phyloP scores from a whole-genome alignment of 345 rosid genomes.

The Gossypium turneri region DNA sequence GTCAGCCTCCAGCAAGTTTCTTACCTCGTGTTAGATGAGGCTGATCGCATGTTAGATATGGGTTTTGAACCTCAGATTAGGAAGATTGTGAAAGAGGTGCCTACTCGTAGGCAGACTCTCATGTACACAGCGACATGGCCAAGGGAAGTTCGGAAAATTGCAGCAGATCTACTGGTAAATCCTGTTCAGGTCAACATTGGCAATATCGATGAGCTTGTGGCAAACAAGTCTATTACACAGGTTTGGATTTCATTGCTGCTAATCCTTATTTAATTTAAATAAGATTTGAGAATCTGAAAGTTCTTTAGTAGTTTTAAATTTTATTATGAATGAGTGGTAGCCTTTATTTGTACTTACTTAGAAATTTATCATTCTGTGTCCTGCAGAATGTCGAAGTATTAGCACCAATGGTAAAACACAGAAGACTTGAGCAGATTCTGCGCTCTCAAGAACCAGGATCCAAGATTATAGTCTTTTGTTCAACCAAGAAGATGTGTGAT shows the following conservation, averaged over 20 bases:
- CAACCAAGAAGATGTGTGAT: constrained; percentile 85
- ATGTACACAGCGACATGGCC: constrained; percentile 99
- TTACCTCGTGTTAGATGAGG: constrained; percentile 97
- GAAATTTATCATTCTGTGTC: constrained; percentile 6
- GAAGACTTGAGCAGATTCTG: constrained; percentile 85
- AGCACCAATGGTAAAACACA: constrained; percentile 83
- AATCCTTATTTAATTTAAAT: not conserved
- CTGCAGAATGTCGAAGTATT: constrained; percentile 72
- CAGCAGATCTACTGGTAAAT: constrained; percentile 84
- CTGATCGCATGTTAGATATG: constrained; percentile 99
- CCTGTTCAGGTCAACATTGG: constrained; percentile 98
- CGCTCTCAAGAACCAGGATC: constrained; percentile 85
- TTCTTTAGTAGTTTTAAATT: not conserved
- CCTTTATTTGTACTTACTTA: not conserved
- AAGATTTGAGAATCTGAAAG: not conserved
- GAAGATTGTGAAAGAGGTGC: constrained; percentile 92
- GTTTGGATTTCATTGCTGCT: constrained; percentile 28
- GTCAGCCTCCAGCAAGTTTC: constrained; percentile 82
- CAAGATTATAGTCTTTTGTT: constrained; percentile 67
- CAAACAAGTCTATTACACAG: constrained; percentile 98
- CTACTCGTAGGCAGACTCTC: constrained; percentile 90
- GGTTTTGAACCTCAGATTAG: constrained; percentile 98
- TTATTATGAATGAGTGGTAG: not conserved
- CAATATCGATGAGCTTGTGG: constrained; percentile 94
- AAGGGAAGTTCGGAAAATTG: constrained; percentile 92